phyloP scores from a whole-genome alignment of 768 basidiomycete species.

The Neoboletus subvelutipes region DNA sequence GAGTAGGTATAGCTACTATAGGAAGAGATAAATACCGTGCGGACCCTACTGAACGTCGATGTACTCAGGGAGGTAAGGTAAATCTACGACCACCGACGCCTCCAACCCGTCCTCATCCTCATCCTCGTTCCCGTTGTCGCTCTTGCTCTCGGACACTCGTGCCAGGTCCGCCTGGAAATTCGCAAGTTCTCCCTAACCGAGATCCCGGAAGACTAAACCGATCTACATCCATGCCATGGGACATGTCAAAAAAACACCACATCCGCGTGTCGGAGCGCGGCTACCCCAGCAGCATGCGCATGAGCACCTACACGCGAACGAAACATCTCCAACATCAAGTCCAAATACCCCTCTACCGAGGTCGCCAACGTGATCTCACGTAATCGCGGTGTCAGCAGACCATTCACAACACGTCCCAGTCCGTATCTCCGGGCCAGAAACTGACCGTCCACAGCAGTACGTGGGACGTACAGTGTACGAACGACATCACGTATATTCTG shows the following conservation, averaged over 20 bases:
- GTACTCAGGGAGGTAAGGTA: conserved; percentile 14
- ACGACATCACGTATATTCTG: conserved; percentile 15
- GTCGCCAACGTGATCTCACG: conserved; percentile 18
- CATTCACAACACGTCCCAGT: not conserved
- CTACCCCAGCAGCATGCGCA: conserved; percentile 1
- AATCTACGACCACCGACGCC: conserved; percentile 6
- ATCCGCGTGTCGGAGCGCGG: conserved; percentile 8
- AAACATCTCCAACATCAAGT: conserved; percentile 9
- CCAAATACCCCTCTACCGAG: conserved; percentile 11
- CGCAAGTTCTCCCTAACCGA: not conserved
- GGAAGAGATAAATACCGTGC: not conserved
- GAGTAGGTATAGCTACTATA: too few species aligned
- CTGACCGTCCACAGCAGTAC: too few species aligned
- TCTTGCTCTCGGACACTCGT: not conserved
- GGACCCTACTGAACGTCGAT: not conserved
- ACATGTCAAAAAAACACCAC: conserved; percentile 13
- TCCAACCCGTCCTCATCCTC: not conserved
- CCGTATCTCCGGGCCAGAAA: not conserved
- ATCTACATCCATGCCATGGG: not conserved
- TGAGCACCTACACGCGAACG: conserved; percentile 8
- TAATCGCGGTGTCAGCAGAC: conserved; percentile 6
- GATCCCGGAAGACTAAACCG: not conserved
- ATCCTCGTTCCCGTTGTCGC: not conserved
- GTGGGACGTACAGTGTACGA: conserved; percentile 4
- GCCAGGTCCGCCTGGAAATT: not conserved